Evolutionary conservation across 148 eudicot species (phyloP), one percentile per base, ranked within the genome.

Genomic region (Nepenthes gracilis): DNA sequence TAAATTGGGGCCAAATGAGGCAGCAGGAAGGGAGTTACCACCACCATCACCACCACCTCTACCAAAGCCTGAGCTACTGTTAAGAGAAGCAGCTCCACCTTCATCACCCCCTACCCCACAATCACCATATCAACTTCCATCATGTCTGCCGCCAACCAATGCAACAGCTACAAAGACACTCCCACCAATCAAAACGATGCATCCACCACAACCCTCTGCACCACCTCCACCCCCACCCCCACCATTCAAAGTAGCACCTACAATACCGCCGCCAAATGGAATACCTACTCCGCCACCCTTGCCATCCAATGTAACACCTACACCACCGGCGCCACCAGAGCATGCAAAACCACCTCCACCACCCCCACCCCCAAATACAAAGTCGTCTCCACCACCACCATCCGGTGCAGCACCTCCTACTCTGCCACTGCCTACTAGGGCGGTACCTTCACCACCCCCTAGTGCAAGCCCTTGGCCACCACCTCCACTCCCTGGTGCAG

Each of bases 141-240:
- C 47, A 59, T 6, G 57, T 6, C 56, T 62, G 1, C 52, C 77
- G 8, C 55, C 66, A 4, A 43, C 51, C 33, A 47, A 48, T 13
- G 38, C 51, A 55, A 38, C 58, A 9, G 35, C 59, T n/a, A 54
- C 53, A 1, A 58, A 47, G 12, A 6, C 53, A 34, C 57, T 63
- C 12, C 35, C 65, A 36, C 71, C 64, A 35, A 55, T 72, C 33
- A 66, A 66, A 38, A 54, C 14, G 50, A 47, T 61, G 36, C 70
- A 61, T 55, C 67, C 56, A 2, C 59, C 59, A 40, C 52, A 55
- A 23, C 23, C 23, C 15, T 32, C 43, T 11, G 32, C 43, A 45
- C 10, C 37, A 52, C 38, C 76, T 6, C 63, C 70, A 12, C 65
- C 73, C 14, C 63, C 75, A 35, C 68, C 67, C 2, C 64, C 70